These are phyloP conservation scores for Candida ortonii DNA, from an alignment of 805 yeast genomes.

Conservation along the genomic window DNA sequence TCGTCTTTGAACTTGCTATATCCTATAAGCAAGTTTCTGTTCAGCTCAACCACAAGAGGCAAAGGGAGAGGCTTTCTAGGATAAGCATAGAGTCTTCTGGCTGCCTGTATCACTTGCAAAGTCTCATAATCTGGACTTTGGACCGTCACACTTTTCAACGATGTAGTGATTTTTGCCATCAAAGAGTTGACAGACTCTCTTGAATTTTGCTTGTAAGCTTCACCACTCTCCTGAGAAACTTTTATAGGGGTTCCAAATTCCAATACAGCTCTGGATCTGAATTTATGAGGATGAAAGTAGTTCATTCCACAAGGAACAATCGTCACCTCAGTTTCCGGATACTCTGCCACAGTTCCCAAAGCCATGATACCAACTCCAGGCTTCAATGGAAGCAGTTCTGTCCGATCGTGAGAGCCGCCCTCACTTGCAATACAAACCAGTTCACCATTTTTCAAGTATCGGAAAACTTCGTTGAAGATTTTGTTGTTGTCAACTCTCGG, in stretches of 20 bases:
- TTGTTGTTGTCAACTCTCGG: constrained; percentile 77
- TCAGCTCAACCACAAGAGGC: constrained; percentile 85
- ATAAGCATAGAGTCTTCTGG: constrained; percentile 79
- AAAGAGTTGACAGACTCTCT: constrained; percentile 69
- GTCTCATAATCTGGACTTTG: constrained; percentile 87
- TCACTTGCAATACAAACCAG: constrained; percentile 94
- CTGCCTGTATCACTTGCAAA: constrained; percentile 86
- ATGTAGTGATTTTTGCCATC: constrained; percentile 61
- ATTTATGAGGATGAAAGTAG: constrained; percentile 92
- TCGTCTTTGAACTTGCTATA: constrained; percentile 72
- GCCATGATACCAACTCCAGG: constrained; percentile 99
- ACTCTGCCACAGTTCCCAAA: constrained; percentile 76
- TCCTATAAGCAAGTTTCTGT: constrained; percentile 79
- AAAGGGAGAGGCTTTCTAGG: constrained; percentile 70
- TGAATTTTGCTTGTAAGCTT: constrained; percentile 59
- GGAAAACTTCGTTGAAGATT: constrained; percentile 79
- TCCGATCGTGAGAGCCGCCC: constrained; percentile 98
- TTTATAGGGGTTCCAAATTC: constrained; percentile 89
- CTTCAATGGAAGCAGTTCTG: constrained; percentile 85
- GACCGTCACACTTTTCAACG: constrained; percentile 78
- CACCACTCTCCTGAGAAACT: constrained; percentile 58
- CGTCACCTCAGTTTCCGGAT: constrained; percentile 65
- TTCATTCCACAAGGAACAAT: constrained; percentile 97
- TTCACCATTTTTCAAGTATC: constrained; percentile 66
- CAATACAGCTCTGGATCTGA: constrained; percentile 90